A percentile compares a stretch with the other conserved stretches of the same genome.
These are phyloP conservation scores for Podospora pseudoanserina DNA, from an alignment of 495 filamentous ascomycete genomes.

Conservation along the genomic window DNA sequence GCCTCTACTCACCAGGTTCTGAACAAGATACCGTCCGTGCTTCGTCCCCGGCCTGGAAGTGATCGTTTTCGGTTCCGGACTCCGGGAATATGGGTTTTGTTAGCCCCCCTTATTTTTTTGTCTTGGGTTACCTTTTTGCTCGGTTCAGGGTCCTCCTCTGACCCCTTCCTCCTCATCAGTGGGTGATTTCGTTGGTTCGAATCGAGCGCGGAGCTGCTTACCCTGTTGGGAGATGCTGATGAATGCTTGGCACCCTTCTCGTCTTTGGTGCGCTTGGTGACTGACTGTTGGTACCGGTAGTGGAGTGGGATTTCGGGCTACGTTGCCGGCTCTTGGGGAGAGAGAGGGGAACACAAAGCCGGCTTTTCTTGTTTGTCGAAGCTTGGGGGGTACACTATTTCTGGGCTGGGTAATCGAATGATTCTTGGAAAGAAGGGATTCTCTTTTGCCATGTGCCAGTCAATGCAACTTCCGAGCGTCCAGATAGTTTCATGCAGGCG, in stretches of 20 bases:
- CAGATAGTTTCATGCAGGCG: constrained; percentile 22
- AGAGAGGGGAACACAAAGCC: constrained; percentile 1
- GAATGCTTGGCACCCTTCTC: neutral
- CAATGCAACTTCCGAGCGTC: neutral
- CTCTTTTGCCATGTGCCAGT: neutral
- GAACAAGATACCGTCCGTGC: neutral
- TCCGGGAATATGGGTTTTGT: neutral
- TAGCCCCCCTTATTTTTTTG: neutral
- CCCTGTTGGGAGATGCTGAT: constrained; percentile 3
- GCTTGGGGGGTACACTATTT: neutral
- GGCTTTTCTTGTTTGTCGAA: neutral
- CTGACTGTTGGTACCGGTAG: neutral
- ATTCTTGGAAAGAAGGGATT: neutral
- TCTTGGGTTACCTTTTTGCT: neutral
- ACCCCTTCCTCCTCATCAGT: neutral
- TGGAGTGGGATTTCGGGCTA: constrained; percentile 10
- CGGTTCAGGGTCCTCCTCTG: neutral
- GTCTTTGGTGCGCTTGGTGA: neutral
- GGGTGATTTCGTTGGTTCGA: neutral
- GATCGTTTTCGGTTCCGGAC: neutral
- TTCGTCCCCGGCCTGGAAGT: neutral
- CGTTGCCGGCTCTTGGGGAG: constrained; percentile 9
- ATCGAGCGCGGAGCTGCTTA: constrained; percentile 7
- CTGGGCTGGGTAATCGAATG: neutral
- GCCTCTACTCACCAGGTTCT: neutral